Percentiles rank a stretch among this genome's conserved stretches.
phyloP scores from a whole-genome alignment of 177 flowering plant genomes.

The Vitis hybrid region DNA sequence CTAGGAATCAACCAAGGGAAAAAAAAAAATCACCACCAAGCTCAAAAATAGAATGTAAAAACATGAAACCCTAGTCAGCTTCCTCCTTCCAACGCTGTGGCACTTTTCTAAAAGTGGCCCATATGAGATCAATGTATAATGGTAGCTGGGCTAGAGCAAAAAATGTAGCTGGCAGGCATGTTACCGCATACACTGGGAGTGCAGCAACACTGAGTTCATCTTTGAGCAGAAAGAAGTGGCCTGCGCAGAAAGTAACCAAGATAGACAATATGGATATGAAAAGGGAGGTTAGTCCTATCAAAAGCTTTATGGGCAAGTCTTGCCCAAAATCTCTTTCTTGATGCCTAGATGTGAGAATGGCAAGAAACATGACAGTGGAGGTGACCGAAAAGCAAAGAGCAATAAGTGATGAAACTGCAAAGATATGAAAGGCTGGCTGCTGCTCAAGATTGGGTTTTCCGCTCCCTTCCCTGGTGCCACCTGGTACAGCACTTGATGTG shows the following conservation, averaged over 20 bases:
- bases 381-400: constrained; percentile 47
- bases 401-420: constrained; percentile 32
- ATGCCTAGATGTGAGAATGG: constrained; percentile 40
- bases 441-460: constrained; percentile 29
- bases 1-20: too few species aligned
- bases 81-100: constrained; percentile 23
- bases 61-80: too few species aligned
- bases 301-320: constrained; percentile 31
- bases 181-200: constrained; percentile 28
- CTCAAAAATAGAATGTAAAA: too few species aligned
- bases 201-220: constrained; percentile 28
- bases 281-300: constrained; percentile 34
- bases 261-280: constrained; percentile 37
- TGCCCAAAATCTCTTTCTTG: constrained; percentile 30
- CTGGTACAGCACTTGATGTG: constrained; percentile 35
- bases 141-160: constrained; percentile 29
- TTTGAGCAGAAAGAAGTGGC: constrained; percentile 35
- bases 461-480: constrained; percentile 16
- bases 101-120: constrained; percentile 20
- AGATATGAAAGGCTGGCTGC: constrained; percentile 29
- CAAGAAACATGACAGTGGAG: constrained; percentile 31
- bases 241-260: constrained; percentile 41
- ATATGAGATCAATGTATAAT: constrained; percentile 25
- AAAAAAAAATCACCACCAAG: too few species aligned
- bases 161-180: constrained; percentile 24